phyloP scores from a whole-genome alignment of 2,329 filamentous ascomycete species.

The Paecilomyces fulvus region DNA sequence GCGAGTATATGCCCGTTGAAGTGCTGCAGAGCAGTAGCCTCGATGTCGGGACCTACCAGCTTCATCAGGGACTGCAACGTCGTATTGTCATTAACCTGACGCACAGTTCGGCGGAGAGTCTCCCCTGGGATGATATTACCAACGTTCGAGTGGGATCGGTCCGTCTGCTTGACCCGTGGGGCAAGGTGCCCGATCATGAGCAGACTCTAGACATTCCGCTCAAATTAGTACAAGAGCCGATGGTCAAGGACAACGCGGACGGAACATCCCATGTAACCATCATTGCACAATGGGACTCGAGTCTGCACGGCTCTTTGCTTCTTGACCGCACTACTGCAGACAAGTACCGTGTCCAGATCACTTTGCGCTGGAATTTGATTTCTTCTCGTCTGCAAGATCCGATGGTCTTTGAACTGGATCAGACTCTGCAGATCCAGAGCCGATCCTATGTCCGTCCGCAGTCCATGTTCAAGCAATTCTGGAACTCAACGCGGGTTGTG shows the following conservation, averaged over 20 bases:
- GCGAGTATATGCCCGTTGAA: conserved; percentile 85
- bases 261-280: conserved; percentile 81
- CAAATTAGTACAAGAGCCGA: conserved; percentile 67
- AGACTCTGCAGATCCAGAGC: conserved; percentile 75
- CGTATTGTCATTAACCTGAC: conserved; percentile 81
- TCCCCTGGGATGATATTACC: conserved; percentile 81
- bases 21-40: conserved; percentile 77
- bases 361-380: conserved; percentile 74
- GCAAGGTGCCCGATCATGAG: conserved; percentile 74
- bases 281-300: conserved; percentile 94
- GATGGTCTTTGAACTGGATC: conserved; percentile 75
- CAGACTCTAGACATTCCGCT: conserved; percentile 66
- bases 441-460: conserved; percentile 76
- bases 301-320: conserved; percentile 80
- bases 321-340: conserved; percentile 92
- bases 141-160: conserved; percentile 71
- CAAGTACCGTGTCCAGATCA: conserved; percentile 83
- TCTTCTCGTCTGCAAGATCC: conserved; percentile 79
- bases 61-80: conserved; percentile 89
- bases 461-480: conserved; percentile 79
- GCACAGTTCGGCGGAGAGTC: conserved; percentile 76
- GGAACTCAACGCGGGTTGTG: conserved; percentile 75
- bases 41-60: conserved; percentile 84
- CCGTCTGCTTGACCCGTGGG: conserved; percentile 72
- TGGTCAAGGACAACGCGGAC: conserved; percentile 77